Conservation (phyloP, 495 filamentous ascomycete genomes). For the Letharia lupina region DNA sequence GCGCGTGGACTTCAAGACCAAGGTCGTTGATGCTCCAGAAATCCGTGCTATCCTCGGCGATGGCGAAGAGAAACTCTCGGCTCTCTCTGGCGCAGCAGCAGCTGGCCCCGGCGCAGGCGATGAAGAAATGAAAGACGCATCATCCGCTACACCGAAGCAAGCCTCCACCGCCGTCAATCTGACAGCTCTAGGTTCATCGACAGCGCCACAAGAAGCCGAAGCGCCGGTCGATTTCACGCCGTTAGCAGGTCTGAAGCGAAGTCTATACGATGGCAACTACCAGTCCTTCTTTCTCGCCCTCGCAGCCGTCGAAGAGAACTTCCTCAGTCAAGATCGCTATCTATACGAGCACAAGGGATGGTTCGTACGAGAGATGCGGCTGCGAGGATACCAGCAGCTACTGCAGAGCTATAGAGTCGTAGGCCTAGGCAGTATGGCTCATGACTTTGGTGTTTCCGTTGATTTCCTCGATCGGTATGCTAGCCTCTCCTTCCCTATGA, state of each 20-base stretch:
- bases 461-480: slow-evolving; percentile 87
- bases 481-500: neutral
- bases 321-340: slow-evolving; percentile 89
- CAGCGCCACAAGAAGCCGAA: slow-evolving; percentile 61
- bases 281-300: slow-evolving; percentile 85
- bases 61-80: slow-evolving; percentile 75
- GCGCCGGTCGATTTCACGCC: slow-evolving; percentile 67
- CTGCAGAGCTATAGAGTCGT: slow-evolving; percentile 98
- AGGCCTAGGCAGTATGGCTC: slow-evolving; percentile 88
- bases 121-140: slow-evolving; percentile 66
- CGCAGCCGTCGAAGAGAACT: slow-evolving; percentile 85
- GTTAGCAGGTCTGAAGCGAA: slow-evolving; percentile 80
- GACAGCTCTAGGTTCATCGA: slow-evolving; percentile 63
- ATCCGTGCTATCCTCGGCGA: slow-evolving; percentile 93
- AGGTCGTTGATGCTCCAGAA: slow-evolving; percentile 95
- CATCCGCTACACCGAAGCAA: slow-evolving; percentile 46
- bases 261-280: slow-evolving; percentile 88
- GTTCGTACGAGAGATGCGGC: slow-evolving; percentile 97
- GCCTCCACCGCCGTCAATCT: slow-evolving; percentile 70
- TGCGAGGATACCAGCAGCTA: slow-evolving; percentile 90
- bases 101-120: slow-evolving; percentile 71
- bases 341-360: slow-evolving; percentile 86
- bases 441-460: slow-evolving; percentile 89
- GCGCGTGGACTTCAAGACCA: slow-evolving; percentile 96
- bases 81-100: slow-evolving; percentile 64